Conservation (phyloP, 2,329 filamentous ascomycete genomes). For the Keithomyces neogunnii region DNA sequence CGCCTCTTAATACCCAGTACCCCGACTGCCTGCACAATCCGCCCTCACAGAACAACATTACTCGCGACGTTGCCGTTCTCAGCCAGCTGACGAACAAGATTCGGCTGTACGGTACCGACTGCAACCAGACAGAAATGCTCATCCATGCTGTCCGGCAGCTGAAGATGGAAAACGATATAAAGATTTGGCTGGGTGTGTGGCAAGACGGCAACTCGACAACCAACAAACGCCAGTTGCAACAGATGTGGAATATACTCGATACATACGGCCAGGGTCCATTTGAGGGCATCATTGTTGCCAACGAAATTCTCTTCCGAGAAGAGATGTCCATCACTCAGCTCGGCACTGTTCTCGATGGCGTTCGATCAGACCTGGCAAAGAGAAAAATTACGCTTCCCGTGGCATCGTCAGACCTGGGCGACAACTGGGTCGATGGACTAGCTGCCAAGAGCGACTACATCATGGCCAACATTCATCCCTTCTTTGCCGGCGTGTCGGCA, state of each 20-base stretch:
- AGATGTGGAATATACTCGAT: slow-evolving; percentile 80
- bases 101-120: slow-evolving; percentile 89
- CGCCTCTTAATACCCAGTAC: slow-evolving; percentile 83
- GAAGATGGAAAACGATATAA: slow-evolving; percentile 62
- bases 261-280: slow-evolving; percentile 60
- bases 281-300: slow-evolving; percentile 73
- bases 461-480: slow-evolving; percentile 96
- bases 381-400: slow-evolving; percentile 64
- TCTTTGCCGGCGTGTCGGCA: slow-evolving; percentile 74
- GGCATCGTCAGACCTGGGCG: slow-evolving; percentile 80
- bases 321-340: slow-evolving; percentile 61
- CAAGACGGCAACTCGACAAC: slow-evolving; percentile 77
- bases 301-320: slow-evolving; percentile 70
- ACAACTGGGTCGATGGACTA: slow-evolving; percentile 71
- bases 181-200: slow-evolving; percentile 94
- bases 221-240: slow-evolving; percentile 69
- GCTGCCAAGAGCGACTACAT: slow-evolving; percentile 70
- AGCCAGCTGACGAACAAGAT: slow-evolving; percentile 84
- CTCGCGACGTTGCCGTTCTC: slow-evolving; percentile 80
- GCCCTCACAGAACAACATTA: slow-evolving; percentile 89
- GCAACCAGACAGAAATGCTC: slow-evolving; percentile 94
- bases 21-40: slow-evolving; percentile 70
- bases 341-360: slow-evolving; percentile 53
- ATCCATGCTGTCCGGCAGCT: slow-evolving; percentile 72
- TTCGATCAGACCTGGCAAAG: slow-evolving; percentile 63